Evolutionary conservation across 176 grass and related monocot species (phyloP).

Genomic region (Miscanthus lutarioriparius): DNA sequence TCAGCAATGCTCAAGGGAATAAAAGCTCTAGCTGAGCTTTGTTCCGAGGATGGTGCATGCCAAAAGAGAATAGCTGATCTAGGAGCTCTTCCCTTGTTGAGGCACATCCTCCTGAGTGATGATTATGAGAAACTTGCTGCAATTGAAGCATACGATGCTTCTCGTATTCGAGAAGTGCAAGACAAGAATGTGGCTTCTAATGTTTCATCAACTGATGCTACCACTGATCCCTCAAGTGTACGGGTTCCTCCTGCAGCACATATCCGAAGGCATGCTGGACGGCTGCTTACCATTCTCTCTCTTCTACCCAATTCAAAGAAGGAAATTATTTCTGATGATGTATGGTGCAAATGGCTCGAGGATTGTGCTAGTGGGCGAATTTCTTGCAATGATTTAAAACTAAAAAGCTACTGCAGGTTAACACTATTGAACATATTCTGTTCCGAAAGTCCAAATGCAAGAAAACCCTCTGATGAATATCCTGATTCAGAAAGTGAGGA

Average conservation of each 20-base stretch:
- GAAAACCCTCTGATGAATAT: constrained; percentile 40
- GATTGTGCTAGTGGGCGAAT: constrained; percentile 72
- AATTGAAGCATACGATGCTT: constrained; percentile 92
- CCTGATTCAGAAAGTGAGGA: constrained; percentile 47
- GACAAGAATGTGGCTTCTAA: constrained; percentile 46
- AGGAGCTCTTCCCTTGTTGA: constrained; percentile 74
- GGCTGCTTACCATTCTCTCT: constrained; percentile 84
- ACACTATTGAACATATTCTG: constrained; percentile 72
- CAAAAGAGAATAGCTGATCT: constrained; percentile 86
- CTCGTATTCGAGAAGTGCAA: constrained; percentile 70
- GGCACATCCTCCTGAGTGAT: constrained; percentile 76
- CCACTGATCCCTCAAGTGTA: constrained; percentile 68
- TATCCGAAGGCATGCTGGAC: constrained; percentile 86
- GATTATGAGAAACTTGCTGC: constrained; percentile 99
- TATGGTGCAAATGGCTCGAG: constrained; percentile 93
- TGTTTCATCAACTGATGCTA: constrained; percentile 49
- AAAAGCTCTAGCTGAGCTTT: constrained; percentile 94
- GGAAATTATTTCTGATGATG: constrained; percentile 66
- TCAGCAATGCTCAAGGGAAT: constrained; percentile 84
- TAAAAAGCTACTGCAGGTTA: constrained; percentile 82
- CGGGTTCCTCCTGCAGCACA: constrained; percentile 86
- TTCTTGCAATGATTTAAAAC: constrained; percentile 81
- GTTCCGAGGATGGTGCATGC: constrained; percentile 72
- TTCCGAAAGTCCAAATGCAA: constrained; percentile 41
- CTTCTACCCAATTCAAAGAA: constrained; percentile 76